Base-by-base conservation (phyloP, 345 rosid genomes). In the Syzygium jambos region DNA sequence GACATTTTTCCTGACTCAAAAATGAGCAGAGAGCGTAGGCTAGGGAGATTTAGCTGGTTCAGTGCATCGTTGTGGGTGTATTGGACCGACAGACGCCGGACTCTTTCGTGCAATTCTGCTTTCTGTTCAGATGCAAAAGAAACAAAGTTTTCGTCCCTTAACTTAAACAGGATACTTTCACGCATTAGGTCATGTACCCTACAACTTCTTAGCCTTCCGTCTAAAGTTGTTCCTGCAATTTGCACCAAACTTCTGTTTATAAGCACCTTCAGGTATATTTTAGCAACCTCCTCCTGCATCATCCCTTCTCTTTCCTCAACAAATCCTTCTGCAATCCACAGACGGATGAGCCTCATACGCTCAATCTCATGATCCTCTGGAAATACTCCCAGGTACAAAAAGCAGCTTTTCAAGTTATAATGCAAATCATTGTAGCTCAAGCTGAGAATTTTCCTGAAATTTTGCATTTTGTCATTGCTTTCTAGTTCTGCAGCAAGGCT, bases 201-300 rank as follows among this genome's bases (percentile, higher is more conserved):
- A 9, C 80, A 68, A 1, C 25, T 0, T 17, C 0, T 9, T 34
- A 34, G 1, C 14, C 25, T 0, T 9, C 25, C 80, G 0, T 3
- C 46, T 0, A 0, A 8, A 65, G 0, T 4, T 17, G 7, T 68
- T 9, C 1, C 2, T 0, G 2, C 49, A 34, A 68, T 34, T 34
- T 68, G 46, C 80, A 68, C 80, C 49, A 68, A 34, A 68, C 3
- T 68, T 34, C 80, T 68, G 0, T 34, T 68, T 2, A 68, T 2
- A 4, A 68, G 80, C 80, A 34, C 46, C 4, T 68, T 68, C 7
- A 34, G 2, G 13, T 34, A 34, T 34, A 3, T 17, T 68, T 68
- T 1, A 68, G 7, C 80, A 34, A 68, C 80, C 25, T 2, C 80
- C 2, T 34, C 80, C 0, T 0, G 4, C 9, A 14, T 34, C 80